Conservation (phyloP, 78 protist genomes). For the Dictyostelium intermedium region DNA sequence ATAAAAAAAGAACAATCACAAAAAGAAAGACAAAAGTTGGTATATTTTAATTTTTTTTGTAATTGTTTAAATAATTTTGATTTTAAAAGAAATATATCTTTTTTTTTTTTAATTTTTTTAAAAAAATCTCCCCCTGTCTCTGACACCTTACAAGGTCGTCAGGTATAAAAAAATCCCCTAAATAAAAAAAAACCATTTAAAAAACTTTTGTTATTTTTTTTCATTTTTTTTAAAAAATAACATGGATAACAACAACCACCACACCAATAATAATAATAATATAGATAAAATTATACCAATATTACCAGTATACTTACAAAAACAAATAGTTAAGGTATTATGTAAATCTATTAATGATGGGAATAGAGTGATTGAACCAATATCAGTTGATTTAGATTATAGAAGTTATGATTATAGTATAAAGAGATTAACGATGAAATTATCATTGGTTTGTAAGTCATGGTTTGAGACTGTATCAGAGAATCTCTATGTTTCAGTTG, state of each 20-base stretch:
- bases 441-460: background rate
- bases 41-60: no score
- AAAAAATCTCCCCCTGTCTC: no score
- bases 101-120: no score
- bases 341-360: background rate
- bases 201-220: no score
- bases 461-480: background rate
- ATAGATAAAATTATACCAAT: background rate
- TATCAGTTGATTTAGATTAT: background rate
- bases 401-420: background rate
- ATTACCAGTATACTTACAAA: slow-evolving; percentile 2
- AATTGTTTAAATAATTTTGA: no score
- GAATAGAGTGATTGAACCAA: background rate
- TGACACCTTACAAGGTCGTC: no score
- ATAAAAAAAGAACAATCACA: no score
- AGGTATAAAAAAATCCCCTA: no score
- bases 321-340: slow-evolving; percentile 2
- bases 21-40: no score
- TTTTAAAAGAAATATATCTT: no score
- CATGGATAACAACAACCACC: background rate
- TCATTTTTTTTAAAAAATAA: no score
- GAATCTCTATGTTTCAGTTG: slow-evolving; percentile 2
- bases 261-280: background rate
- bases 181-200: no score
- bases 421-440: background rate